Evolutionary conservation across 805 yeast species (phyloP).

Genomic region (Schwanniomyces occidentalis): DNA sequence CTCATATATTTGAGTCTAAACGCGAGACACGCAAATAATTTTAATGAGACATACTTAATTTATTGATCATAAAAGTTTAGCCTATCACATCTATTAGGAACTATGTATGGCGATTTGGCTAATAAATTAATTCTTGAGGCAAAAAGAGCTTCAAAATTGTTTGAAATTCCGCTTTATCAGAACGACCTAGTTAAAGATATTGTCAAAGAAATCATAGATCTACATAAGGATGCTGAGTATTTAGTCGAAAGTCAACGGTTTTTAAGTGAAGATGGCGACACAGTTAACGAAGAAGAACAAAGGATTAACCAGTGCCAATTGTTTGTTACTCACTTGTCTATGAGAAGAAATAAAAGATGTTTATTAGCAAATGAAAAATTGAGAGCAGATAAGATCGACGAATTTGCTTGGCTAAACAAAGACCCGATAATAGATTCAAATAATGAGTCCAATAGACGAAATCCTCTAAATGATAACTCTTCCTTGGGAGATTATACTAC

Average conservation of each 20-base stretch:
- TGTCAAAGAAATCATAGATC: slow-evolving; percentile 66
- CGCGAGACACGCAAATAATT: too few species aligned
- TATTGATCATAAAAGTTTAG: too few species aligned
- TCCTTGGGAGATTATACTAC: slow-evolving; percentile 22
- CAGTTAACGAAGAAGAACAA: slow-evolving; percentile 32
- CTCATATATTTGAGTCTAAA: too few species aligned
- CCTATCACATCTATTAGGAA: background rate
- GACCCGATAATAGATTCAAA: slow-evolving; percentile 41
- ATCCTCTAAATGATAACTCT: slow-evolving; percentile 2
- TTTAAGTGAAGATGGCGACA: slow-evolving; percentile 17
- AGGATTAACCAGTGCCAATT: slow-evolving; percentile 61
- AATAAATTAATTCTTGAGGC: slow-evolving; percentile 84
- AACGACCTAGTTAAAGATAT: slow-evolving; percentile 70
- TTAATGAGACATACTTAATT: too few species aligned
- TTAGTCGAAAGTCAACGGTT: slow-evolving; percentile 36
- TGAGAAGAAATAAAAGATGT: slow-evolving; percentile 89
- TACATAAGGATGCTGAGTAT: slow-evolving; percentile 57
- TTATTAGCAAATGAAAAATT: slow-evolving; percentile 77
- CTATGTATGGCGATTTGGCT: slow-evolving; percentile 89
- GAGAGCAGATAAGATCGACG: slow-evolving; percentile 67
- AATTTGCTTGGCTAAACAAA: slow-evolving; percentile 68
- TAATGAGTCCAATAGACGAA: slow-evolving; percentile 2
- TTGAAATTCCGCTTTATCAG: slow-evolving; percentile 67
- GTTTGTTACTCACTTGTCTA: slow-evolving; percentile 70
- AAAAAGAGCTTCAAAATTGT: slow-evolving; percentile 68